A percentile compares a stretch with the other conserved stretches of the same genome.
phyloP scores from a whole-genome alignment of 345 rosid genomes.

The Pistacia atlantica region DNA sequence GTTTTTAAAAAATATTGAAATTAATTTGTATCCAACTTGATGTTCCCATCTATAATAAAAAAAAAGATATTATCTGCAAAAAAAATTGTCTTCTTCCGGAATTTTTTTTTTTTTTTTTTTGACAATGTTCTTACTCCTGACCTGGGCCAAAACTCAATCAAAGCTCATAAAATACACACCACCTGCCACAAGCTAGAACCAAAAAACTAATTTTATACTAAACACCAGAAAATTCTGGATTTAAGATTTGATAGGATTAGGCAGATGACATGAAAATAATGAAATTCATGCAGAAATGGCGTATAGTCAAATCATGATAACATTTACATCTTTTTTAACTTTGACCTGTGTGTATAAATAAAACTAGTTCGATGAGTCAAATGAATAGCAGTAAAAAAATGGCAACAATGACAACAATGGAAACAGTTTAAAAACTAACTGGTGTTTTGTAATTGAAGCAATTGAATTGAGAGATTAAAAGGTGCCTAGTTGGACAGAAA shows the following conservation, averaged over 20 bases:
- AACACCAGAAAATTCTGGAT: slow-evolving; percentile 5
- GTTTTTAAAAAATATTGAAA: background rate
- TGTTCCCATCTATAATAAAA: slow-evolving; percentile 9
- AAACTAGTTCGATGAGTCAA: background rate
- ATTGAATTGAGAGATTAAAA: background rate
- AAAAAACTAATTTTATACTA: background rate
- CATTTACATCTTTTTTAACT: background rate
- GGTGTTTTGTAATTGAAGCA: background rate
- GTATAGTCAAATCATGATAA: background rate
- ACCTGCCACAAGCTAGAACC: slow-evolving; percentile 8
- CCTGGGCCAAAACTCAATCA: background rate
- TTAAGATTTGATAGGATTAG: background rate
- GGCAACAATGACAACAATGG: slow-evolving; percentile 9
- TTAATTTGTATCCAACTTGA: slow-evolving; percentile 3
- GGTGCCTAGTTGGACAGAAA: slow-evolving; percentile 36
- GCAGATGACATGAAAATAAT: background rate
- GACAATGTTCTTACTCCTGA: slow-evolving; percentile 12
- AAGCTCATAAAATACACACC: slow-evolving; percentile 3
- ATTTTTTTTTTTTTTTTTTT: background rate
- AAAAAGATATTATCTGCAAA: no score
- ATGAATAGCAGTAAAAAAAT: slow-evolving; percentile 1
- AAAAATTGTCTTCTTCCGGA: no score
- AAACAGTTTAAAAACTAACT: background rate
- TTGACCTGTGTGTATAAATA: background rate
- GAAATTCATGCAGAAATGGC: background rate